Evolutionary conservation across 495 filamentous ascomycete species (phyloP), one percentile per base, ranked within the genome.

Genomic region (Cenococcum geophilum): DNA sequence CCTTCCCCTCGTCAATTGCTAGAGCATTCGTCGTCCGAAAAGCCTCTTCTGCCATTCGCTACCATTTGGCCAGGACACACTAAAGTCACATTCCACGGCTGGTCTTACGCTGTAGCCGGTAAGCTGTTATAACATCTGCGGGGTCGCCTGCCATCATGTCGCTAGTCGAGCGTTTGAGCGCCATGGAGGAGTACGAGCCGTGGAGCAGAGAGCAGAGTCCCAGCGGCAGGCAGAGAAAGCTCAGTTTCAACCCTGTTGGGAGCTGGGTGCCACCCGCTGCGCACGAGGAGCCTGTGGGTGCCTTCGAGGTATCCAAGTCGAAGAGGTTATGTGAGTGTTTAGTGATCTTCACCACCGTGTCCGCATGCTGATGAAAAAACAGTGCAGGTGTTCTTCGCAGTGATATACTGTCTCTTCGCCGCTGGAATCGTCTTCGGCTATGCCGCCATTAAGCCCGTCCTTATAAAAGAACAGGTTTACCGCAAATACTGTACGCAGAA

Each of bases 381-480:
- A 85, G 82, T 76, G 27, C 86, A 89, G 73, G 81, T 89, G 21
- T 70, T 71, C 14, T 73, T 82, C 42, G 85, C 87, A 14, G 87
- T 92, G 1, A 65, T 91, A 1, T 92, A 90, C 72, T 96, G 90
- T 74, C 82, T 96, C 43, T 79, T 95, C 42, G 81, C 88, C 1
- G 87, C 89, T 10, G 89, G 89, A 10, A 72, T 89, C 43, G 85
- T 95, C 20, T 95, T 95, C 69, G 87, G 86, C 23, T 95, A 89
- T 72, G 89, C 89, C 35, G 89, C 89, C 37, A 73, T 95, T 58
- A 95, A 95, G 68, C 89, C 89, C 1, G 84, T 92, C 3, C 75
- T 95, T 57, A 86, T 92, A 56, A 70, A 76, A 55, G 87, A 92
- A 73, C 85, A 84, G 0, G 88, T 91, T 21, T 95, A 92, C 68